A percentile compares a stretch with the other conserved stretches of the same genome.
These are phyloP conservation scores for Erigeron canadensis DNA, from an alignment of 129 eudicot genomes.

Conservation along the genomic window DNA sequence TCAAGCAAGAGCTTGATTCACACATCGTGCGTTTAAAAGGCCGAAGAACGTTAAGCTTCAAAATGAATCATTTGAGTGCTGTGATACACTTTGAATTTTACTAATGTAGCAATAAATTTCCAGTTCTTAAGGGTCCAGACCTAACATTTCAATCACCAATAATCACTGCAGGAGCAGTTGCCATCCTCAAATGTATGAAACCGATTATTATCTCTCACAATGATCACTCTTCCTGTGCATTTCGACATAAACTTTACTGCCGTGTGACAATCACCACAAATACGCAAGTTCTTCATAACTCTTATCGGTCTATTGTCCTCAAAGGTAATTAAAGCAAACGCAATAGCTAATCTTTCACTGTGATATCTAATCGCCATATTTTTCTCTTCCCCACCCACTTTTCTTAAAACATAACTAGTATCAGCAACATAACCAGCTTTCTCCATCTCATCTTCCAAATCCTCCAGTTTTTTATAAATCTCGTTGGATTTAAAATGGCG, in stretches of 20 bases:
- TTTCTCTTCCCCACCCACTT: constrained; percentile 72
- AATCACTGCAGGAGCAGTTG: constrained; percentile 82
- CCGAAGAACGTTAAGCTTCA: too few relatives aligned
- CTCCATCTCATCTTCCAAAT: constrained; percentile 65
- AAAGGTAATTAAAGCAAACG: constrained; percentile 70
- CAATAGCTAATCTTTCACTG: constrained; percentile 85
- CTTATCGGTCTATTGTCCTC: constrained; percentile 71
- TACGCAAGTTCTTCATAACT: constrained; percentile 83
- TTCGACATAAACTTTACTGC: constrained; percentile 82
- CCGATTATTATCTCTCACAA: constrained; percentile 79
- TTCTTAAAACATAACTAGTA: constrained; percentile 71
- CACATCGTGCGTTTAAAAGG: too few relatives aligned
- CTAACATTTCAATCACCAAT: constrained; percentile 50
- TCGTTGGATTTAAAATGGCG: constrained; percentile 44
- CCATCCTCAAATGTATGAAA: constrained; percentile 85
- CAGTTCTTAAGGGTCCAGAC: background rate
- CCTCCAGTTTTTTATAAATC: constrained; percentile 67
- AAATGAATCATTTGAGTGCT: too few relatives aligned
- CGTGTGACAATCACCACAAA: constrained; percentile 89
- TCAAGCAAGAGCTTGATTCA: too few relatives aligned
- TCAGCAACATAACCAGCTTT: constrained; percentile 82
- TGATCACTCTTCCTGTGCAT: constrained; percentile 70
- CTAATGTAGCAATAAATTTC: background rate
- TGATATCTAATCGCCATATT: constrained; percentile 62
- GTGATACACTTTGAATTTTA: too few relatives aligned